Conservation (phyloP, 768 basidiomycete species). For the Melanogaster broomeanus region DNA sequence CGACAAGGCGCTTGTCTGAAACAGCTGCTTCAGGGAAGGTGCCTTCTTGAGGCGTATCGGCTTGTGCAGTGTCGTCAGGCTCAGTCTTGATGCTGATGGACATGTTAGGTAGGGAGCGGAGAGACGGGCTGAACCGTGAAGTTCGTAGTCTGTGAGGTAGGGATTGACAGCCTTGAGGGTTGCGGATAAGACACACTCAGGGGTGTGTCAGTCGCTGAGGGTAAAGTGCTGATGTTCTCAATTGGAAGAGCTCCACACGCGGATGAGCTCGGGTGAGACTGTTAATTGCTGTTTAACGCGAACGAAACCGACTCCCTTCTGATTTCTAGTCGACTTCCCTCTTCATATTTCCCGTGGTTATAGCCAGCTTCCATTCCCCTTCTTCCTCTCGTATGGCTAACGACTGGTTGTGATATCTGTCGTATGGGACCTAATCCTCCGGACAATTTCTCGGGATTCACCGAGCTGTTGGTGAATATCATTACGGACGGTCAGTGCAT, state of each 20-base stretch:
- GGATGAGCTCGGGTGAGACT: constrained; percentile 1
- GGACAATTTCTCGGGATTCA: too few species aligned
- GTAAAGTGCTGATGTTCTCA: background rate
- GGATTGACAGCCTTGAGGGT: background rate
- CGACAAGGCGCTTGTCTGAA: background rate
- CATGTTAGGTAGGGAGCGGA: background rate
- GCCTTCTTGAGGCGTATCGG: background rate
- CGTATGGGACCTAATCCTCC: too few species aligned
- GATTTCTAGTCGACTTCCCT: too few species aligned
- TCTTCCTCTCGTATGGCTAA: too few species aligned
- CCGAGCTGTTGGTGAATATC: too few species aligned
- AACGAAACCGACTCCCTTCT: too few species aligned
- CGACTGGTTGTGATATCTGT: too few species aligned
- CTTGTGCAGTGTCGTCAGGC: background rate
- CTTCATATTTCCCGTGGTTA: too few species aligned
- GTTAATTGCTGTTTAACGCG: background rate
- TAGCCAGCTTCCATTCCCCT: too few species aligned
- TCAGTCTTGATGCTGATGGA: background rate
- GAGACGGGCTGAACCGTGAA: background rate
- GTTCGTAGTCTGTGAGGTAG: background rate
- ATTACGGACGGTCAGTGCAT: too few species aligned
- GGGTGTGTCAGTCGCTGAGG: background rate
- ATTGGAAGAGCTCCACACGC: background rate
- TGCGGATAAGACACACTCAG: background rate
- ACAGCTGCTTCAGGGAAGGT: constrained; percentile 2